A percentile compares a stretch with the other conserved stretches of the same genome.
These are phyloP conservation scores for Clitopilus hobsonii DNA, from an alignment of 768 basidiomycete genomes.

Conservation along the genomic window DNA sequence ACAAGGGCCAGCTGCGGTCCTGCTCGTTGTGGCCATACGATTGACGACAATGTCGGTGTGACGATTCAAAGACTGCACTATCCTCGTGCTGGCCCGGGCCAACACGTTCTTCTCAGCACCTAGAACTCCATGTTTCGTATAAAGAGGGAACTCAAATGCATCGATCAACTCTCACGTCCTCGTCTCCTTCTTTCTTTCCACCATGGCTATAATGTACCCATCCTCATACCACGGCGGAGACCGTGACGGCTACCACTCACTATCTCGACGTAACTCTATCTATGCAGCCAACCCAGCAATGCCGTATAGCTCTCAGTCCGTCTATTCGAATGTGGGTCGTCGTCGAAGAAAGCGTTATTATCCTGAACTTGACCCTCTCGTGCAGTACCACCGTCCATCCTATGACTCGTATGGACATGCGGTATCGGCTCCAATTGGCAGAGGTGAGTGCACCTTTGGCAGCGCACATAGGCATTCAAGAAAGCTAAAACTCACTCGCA, in stretches of 20 bases:
- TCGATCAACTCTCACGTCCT: not conserved
- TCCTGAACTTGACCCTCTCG: not conserved
- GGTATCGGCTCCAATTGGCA: not conserved
- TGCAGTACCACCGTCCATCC: not conserved
- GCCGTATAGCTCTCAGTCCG: conserved; percentile 29
- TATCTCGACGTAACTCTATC: conserved; percentile 36
- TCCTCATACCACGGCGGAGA: conserved; percentile 20
- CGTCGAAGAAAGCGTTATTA: not conserved
- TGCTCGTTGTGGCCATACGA: not conserved
- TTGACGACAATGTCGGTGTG: not conserved
- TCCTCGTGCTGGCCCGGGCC: not conserved
- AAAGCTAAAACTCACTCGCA: no score
- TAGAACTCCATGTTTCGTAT: not conserved
- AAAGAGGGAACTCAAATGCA: not conserved
- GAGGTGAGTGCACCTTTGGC: not conserved
- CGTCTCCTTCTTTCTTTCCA: conserved; percentile 2
- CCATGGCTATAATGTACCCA: conserved; percentile 1
- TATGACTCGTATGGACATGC: not conserved
- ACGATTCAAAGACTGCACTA: not conserved
- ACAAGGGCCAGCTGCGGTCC: not conserved
- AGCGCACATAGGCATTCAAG: no score
- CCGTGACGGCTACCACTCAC: conserved; percentile 20
- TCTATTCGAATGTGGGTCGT: conserved; percentile 40
- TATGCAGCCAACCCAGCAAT: conserved; percentile 19
- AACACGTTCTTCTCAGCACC: not conserved